Evolutionary conservation across 2,329 filamentous ascomycete genomes (phyloP).

Genomic region (Cladosporium halotolerans): DNA sequence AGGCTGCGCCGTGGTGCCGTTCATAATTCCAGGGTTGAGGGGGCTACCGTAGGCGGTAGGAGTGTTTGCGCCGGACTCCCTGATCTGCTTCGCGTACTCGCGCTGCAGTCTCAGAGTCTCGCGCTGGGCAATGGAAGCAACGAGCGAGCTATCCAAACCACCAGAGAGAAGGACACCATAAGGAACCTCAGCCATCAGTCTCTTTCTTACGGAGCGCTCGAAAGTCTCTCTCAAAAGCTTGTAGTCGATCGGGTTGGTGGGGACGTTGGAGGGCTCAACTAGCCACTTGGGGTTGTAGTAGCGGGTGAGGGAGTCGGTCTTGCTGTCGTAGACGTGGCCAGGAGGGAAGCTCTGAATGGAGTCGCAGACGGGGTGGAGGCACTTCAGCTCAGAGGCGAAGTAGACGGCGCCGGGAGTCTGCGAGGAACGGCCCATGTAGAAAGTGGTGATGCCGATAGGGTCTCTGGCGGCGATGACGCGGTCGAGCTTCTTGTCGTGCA

Average conservation of each 20-base stretch:
- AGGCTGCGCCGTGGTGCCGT: slow-evolving; percentile 31
- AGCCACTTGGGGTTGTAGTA: slow-evolving; percentile 89
- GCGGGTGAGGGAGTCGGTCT: slow-evolving; percentile 73
- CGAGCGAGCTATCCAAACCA: slow-evolving; percentile 89
- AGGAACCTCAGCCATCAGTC: slow-evolving; percentile 96
- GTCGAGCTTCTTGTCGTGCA: slow-evolving; percentile 93
- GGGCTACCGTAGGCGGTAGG: slow-evolving; percentile 23
- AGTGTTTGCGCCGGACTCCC: slow-evolving; percentile 25
- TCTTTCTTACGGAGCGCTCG: slow-evolving; percentile 88
- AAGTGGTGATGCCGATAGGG: slow-evolving; percentile 92
- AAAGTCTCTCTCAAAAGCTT: slow-evolving; percentile 74
- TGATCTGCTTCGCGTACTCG: slow-evolving; percentile 34
- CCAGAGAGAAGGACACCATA: slow-evolving; percentile 95
- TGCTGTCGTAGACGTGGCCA: slow-evolving; percentile 92
- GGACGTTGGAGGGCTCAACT: slow-evolving; percentile 74
- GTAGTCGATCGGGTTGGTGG: slow-evolving; percentile 73
- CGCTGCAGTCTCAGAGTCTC: slow-evolving; percentile 72
- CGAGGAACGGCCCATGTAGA: slow-evolving; percentile 89
- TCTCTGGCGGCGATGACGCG: slow-evolving; percentile 90
- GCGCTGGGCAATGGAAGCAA: slow-evolving; percentile 89
- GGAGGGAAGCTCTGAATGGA: slow-evolving; percentile 91
- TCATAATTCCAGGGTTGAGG: slow-evolving; percentile 37
- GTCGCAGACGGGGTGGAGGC: slow-evolving; percentile 86
- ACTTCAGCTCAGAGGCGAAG: slow-evolving; percentile 97
- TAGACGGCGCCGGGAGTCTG: slow-evolving; percentile 77